A percentile compares a stretch with the other conserved stretches of the same genome.
These are phyloP conservation scores for Oldenlandia corymbosa DNA, from an alignment of 257 asterid genomes.

Conservation along the genomic window DNA sequence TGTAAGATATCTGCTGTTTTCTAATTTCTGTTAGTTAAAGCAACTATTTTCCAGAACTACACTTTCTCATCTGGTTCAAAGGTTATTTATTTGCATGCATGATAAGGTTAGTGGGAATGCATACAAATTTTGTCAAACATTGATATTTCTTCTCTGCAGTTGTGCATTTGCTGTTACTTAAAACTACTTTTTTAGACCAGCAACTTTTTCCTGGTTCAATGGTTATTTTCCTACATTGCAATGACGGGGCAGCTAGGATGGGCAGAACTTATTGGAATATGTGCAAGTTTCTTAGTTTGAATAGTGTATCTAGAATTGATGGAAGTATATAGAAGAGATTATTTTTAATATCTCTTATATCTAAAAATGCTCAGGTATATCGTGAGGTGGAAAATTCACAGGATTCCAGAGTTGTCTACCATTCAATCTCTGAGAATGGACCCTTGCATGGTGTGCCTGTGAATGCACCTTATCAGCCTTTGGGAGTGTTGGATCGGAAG, in stretches of 20 bases:
- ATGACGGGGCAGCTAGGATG: not conserved
- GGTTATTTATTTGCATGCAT: not conserved
- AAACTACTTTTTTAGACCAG: not conserved
- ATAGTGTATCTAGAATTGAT: too few relatives aligned
- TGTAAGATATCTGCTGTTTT: conserved; percentile 40
- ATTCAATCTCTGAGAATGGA: conserved; percentile 49
- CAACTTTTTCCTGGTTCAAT: not conserved
- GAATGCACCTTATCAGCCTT: conserved; percentile 64
- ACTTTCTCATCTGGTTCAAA: not conserved
- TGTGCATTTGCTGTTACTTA: not conserved
- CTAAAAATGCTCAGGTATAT: conserved; percentile 65
- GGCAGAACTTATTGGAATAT: not conserved
- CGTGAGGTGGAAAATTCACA: conserved; percentile 74
- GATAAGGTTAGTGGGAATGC: too few relatives aligned
- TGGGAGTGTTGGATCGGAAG: conserved; percentile 77
- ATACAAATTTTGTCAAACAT: too few relatives aligned
- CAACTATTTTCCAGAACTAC: not conserved
- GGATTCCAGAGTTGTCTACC: conserved; percentile 50
- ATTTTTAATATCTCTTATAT: conserved; percentile 16
- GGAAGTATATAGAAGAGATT: conserved; percentile 10
- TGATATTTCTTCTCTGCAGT: too few relatives aligned
- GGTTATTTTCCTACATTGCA: not conserved
- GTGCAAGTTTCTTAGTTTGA: not conserved
- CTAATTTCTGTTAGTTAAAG: not conserved
- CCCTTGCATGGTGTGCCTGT: conserved; percentile 80